A percentile compares a stretch with the other conserved stretches of the same genome.
phyloP scores from a whole-genome alignment of 345 rosid genomes.

The Noccaea bulbosa region DNA sequence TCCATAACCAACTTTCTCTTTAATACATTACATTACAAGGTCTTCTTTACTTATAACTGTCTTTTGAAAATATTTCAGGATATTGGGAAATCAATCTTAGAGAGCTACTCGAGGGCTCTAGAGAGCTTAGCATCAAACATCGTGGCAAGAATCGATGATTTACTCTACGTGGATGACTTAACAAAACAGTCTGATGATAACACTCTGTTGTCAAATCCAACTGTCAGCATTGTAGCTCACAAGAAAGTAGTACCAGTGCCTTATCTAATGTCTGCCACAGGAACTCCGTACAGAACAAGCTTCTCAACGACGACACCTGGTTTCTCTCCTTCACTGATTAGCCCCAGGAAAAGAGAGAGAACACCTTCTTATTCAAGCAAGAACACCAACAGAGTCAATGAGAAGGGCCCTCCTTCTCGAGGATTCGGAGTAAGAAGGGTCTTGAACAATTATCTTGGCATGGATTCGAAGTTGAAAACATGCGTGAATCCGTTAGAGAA shows the following conservation, averaged over 20 bases:
- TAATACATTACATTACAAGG: background rate
- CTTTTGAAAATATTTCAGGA: conserved; percentile 54
- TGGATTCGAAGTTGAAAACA: conserved; percentile 62
- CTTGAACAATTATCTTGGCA: conserved; percentile 77
- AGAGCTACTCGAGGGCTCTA: conserved; percentile 92
- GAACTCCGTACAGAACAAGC: conserved; percentile 73
- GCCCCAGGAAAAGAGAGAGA: conserved; percentile 71
- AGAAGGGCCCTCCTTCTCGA: conserved; percentile 55
- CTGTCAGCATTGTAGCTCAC: conserved; percentile 57
- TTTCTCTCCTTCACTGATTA: conserved; percentile 65
- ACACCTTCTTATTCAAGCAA: conserved; percentile 58
- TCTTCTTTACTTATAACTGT: background rate
- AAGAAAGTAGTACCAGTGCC: conserved; percentile 67
- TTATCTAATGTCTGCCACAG: conserved; percentile 56
- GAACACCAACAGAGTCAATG: conserved; percentile 43
- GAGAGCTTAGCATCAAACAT: conserved; percentile 92
- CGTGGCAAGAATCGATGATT: conserved; percentile 83
- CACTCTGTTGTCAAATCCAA: conserved; percentile 58
- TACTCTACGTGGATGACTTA: conserved; percentile 87
- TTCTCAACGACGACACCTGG: conserved; percentile 65
- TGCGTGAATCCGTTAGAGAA: conserved; percentile 54
- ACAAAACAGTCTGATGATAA: conserved; percentile 67
- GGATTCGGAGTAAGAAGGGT: conserved; percentile 90
- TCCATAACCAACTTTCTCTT: conserved; percentile 26
- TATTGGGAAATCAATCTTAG: conserved; percentile 89